Evolutionary conservation across 768 basidiomycete genomes (phyloP).

Genomic region (Tremella mesenterica): DNA sequence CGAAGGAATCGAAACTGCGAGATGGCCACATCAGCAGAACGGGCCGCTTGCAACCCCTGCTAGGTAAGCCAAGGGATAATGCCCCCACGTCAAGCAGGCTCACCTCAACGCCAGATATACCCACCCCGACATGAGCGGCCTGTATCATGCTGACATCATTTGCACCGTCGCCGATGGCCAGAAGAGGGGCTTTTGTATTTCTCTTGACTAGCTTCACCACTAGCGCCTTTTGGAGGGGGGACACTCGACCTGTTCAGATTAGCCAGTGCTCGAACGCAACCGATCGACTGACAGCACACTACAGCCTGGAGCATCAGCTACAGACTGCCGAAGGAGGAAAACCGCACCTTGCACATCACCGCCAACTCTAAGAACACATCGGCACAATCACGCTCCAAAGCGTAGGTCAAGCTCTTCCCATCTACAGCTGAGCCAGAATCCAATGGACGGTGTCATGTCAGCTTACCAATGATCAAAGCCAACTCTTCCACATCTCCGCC

Average conservation of each 20-base stretch:
- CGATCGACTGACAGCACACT: slow-evolving; percentile 67
- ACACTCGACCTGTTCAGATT: slow-evolving; percentile 68
- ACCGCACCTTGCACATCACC: slow-evolving; percentile 95
- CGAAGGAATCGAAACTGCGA: slow-evolving; percentile 94
- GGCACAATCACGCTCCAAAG: slow-evolving; percentile 84
- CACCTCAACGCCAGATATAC: slow-evolving; percentile 95
- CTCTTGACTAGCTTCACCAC: slow-evolving; percentile 99
- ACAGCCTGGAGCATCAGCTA: slow-evolving; percentile 56
- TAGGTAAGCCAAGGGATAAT: slow-evolving; percentile 9
- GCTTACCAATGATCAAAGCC: slow-evolving; percentile 81
- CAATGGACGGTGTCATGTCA: background rate
- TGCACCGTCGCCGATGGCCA: slow-evolving; percentile 95
- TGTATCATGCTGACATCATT: slow-evolving; percentile 99
- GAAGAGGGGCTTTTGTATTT: slow-evolving; percentile 81
- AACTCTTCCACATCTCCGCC: slow-evolving; percentile 90
- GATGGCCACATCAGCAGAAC: slow-evolving; percentile 94
- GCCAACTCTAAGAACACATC: slow-evolving; percentile 88
- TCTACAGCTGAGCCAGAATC: slow-evolving; percentile 51
- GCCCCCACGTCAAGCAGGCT: slow-evolving; percentile 11
- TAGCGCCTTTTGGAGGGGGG: slow-evolving; percentile 91
- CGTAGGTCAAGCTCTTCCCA: slow-evolving; percentile 86
- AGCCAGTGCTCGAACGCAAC: slow-evolving; percentile 1
- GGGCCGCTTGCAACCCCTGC: slow-evolving; percentile 92
- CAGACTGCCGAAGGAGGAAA: no score
- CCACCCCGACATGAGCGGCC: slow-evolving; percentile 93